phyloP scores from a whole-genome alignment of 83 land plant genomes.

The Thuja plicata region DNA sequence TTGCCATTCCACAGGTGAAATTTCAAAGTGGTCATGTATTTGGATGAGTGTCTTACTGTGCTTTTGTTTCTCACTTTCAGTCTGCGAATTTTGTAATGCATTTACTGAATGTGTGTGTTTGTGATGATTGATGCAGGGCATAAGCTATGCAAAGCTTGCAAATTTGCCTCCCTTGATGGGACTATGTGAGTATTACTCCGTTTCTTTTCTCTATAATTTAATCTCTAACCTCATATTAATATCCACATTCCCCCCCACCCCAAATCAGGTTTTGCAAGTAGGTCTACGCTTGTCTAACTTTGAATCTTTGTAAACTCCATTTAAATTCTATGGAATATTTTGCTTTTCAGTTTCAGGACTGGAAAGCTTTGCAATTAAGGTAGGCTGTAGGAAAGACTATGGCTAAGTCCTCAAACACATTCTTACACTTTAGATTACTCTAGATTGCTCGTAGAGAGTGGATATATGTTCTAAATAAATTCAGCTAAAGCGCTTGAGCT shows the following conservation, averaged over 20 bases:
- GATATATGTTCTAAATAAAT: too few species aligned
- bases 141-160: conserved; percentile 70
- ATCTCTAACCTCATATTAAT: not conserved
- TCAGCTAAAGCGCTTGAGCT: too few species aligned
- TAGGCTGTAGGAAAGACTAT: not conserved
- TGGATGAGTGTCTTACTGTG: not conserved
- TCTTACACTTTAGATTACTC: too few species aligned
- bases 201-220: not conserved
- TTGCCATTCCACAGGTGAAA: conserved; percentile 74
- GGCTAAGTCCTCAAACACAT: not conserved
- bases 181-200: conserved; percentile 38
- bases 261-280: not conserved
- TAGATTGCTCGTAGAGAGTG: too few species aligned
- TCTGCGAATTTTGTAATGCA: not conserved
- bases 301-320: too few species aligned
- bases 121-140: conserved; percentile 37
- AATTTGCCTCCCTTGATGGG: conserved; percentile 63
- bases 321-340: too few species aligned
- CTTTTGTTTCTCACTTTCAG: not conserved
- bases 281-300: not conserved
- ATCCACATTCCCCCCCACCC: too few species aligned
- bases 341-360: not conserved
- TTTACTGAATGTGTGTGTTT: not conserved
- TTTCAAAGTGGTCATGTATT: not conserved
- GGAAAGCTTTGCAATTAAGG: not conserved